Conservation (phyloP, 176 grass and related monocot genomes). For the Oryza nivara region DNA sequence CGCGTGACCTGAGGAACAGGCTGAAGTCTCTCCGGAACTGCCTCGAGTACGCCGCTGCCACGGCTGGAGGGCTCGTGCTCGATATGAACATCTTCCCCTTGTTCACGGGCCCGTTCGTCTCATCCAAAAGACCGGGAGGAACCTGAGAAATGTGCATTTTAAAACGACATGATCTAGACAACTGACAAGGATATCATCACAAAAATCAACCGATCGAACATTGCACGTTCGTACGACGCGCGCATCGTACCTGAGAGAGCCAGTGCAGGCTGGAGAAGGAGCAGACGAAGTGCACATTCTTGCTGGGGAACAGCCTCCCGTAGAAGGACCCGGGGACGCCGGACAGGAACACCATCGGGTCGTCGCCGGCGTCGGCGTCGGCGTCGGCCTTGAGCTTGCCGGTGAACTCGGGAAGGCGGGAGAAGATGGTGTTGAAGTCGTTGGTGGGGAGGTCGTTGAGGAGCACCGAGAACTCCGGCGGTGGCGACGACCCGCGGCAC, state of each 20-base stretch:
- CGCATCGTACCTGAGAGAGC: constrained; percentile 69
- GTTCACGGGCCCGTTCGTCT: constrained; percentile 55
- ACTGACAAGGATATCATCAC: not conserved
- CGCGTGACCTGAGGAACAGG: constrained; percentile 79
- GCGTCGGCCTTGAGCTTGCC: constrained; percentile 47
- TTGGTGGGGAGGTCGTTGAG: constrained; percentile 97
- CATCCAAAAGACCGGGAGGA: constrained; percentile 57
- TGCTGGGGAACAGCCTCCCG: constrained; percentile 70
- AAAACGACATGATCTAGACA: not conserved
- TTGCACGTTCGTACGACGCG: too few relatives aligned
- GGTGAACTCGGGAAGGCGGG: constrained; percentile 68
- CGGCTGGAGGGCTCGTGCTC: constrained; percentile 62
- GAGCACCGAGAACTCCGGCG: constrained; percentile 88
- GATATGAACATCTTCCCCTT: constrained; percentile 89
- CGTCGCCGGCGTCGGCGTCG: constrained; percentile 33
- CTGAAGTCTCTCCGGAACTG: constrained; percentile 92
- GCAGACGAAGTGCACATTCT: constrained; percentile 79
- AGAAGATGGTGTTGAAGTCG: constrained; percentile 94
- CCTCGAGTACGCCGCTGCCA: constrained; percentile 55
- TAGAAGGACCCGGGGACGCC: constrained; percentile 92
- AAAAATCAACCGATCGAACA: not conserved
- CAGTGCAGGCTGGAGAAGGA: constrained; percentile 95
- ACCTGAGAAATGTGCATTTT: constrained; percentile 33
- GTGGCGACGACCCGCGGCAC: constrained; percentile 45
- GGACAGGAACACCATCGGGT: constrained; percentile 72